Percentiles rank a stretch among this genome's conserved stretches.
These are phyloP conservation scores for Zygoascus meyerae DNA, from an alignment of 1,139 yeast genomes.

Conservation along the genomic window DNA sequence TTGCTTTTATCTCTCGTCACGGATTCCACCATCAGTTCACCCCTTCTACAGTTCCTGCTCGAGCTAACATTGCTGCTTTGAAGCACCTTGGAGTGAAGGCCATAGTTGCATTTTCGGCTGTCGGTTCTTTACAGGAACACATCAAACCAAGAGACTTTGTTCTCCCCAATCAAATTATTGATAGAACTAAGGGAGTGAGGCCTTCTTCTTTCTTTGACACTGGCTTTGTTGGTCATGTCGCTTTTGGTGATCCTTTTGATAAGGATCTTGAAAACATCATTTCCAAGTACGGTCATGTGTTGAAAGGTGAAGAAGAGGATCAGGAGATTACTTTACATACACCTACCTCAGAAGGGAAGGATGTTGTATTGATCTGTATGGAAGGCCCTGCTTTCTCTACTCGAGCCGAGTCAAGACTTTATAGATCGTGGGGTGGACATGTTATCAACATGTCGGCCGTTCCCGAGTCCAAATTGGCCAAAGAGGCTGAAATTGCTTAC, in stretches of 20 bases:
- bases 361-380: conserved; percentile 87
- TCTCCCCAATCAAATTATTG: conserved; percentile 90
- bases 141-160: conserved; percentile 94
- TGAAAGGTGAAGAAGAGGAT: conserved; percentile 42
- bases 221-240: conserved; percentile 95
- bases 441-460: conserved; percentile 94
- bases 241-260: conserved; percentile 96
- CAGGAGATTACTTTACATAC: conserved; percentile 47
- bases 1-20: conserved; percentile 93
- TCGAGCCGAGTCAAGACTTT: conserved; percentile 90
- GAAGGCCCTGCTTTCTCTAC: conserved; percentile 99
- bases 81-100: conserved; percentile 82
- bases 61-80: conserved; percentile 94
- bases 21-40: conserved; percentile 84
- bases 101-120: conserved; percentile 90
- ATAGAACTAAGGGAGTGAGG: conserved; percentile 92
- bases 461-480: conserved; percentile 94
- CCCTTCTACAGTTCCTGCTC: conserved; percentile 87
- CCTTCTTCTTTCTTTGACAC: conserved; percentile 84
- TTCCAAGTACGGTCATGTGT: conserved; percentile 48
- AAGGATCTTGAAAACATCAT: conserved; percentile 61
- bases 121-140: conserved; percentile 86
- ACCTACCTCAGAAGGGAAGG: conserved; percentile 52
- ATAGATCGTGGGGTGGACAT: conserved; percentile 86
- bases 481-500: conserved; percentile 94